Conservation (phyloP, 2,329 filamentous ascomycete genomes). For the Talaromyces sp. region DNA sequence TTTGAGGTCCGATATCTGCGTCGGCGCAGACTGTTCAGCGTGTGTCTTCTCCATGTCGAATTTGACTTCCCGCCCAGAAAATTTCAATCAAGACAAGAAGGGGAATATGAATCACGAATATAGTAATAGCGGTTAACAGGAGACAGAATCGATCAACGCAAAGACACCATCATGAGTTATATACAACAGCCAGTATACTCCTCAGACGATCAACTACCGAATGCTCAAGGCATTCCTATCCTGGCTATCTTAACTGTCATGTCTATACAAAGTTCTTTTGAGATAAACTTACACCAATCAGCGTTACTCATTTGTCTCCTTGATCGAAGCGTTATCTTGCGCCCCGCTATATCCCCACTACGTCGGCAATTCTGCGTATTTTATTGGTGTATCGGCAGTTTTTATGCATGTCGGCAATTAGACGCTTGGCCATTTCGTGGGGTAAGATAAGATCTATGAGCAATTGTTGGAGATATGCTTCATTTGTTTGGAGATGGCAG, state of each 20-base stretch:
- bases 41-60: not conserved
- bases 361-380: not conserved
- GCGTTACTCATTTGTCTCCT: too few species aligned
- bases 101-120: not conserved
- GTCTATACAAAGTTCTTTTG: not conserved
- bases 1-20: conserved; percentile 1
- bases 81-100: not conserved
- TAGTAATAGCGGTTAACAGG: not conserved
- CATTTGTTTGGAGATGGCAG: not conserved
- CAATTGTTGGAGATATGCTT: not conserved
- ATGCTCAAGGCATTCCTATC: not conserved
- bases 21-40: not conserved
- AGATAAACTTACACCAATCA: conserved; percentile 9
- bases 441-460: not conserved
- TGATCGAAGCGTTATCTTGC: not conserved
- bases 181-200: not conserved
- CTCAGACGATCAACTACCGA: not conserved
- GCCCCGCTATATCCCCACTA: not conserved
- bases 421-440: conserved; percentile 9
- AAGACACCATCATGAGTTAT: not conserved
- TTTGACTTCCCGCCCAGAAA: not conserved
- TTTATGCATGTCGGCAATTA: conserved; percentile 13
- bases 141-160: not conserved
- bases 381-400: conserved; percentile 8
- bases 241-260: not conserved